Evolutionary conservation across 495 filamentous ascomycete genomes (phyloP), one percentile per base, ranked within the genome.

Genomic region (Neurospora sublineolata): DNA sequence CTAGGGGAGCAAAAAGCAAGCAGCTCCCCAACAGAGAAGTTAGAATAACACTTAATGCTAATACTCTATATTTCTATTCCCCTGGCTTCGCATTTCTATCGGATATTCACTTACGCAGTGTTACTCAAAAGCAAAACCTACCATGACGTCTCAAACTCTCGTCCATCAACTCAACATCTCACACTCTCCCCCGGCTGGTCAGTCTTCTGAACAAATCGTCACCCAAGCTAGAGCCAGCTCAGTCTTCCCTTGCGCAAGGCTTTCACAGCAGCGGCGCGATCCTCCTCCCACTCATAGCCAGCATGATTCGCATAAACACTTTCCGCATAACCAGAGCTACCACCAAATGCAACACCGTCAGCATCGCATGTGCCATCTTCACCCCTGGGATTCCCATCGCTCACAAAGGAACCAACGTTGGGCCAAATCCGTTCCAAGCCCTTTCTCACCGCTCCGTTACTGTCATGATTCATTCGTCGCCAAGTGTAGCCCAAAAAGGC

Each of bases 401-500:
- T 64, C 52, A 33, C 23, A 36, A 36, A 64, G 7, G 52, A 64
- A 64, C 30, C 52, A 9, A 64, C 30, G 52, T 64, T 64, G 27
- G 52, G 52, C 52, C 52, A 64, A 64, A 64, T 64, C 23, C 52
- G 14, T 33, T 30, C 46, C 69, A 36, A 71, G 8, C 52, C 38
- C 69, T 23, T 41, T 64, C 23, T 46, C 71, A 38, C 40, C 58
- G 0, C 68, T 38, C 60, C 69, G 16, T 60, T 73, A 18, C 69
- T 20, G 41, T 64, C 23, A n/a, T 52, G 75, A 74, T 72, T 72
- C 73, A 82, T 78, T 18, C 84, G 74, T 5, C 89, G 87, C 79
- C 93, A 97, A 14, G 92, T 93, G 79, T 98, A 98, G n/a, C 94
- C 94, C 69, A 94, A 78, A 80, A 97, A 97, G 2, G 93, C 93